Evolutionary conservation across 2,329 filamentous ascomycete genomes (phyloP).

Genomic region (Magnaporthales sp.): DNA sequence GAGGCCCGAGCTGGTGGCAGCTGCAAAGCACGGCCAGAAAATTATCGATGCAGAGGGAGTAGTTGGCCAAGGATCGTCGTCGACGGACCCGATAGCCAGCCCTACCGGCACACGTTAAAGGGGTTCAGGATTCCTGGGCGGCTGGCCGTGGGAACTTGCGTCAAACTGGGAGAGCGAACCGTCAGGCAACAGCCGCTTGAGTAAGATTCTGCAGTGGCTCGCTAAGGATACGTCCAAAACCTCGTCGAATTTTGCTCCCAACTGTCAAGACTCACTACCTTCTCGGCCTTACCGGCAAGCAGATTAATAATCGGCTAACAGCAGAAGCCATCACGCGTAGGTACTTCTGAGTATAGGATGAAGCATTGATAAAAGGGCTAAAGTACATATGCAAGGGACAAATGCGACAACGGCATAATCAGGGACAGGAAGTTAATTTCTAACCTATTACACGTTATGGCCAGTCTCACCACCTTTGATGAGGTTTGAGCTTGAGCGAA

Average conservation of each 20-base stretch:
- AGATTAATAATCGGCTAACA: not conserved
- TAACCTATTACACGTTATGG: not conserved
- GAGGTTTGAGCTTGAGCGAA: not conserved
- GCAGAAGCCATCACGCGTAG: not conserved
- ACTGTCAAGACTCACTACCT: not conserved
- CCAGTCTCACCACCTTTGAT: not conserved
- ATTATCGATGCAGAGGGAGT: not conserved
- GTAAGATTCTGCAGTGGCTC: not conserved
- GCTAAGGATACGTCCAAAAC: not conserved
- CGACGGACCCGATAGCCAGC: not conserved
- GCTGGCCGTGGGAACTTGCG: not conserved
- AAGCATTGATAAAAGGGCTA: too few species aligned
- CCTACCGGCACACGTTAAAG: not conserved
- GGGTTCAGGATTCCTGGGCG: not conserved
- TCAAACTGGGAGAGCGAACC: not conserved
- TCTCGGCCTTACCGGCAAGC: not conserved
- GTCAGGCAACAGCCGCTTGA: not conserved
- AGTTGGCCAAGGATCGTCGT: not conserved
- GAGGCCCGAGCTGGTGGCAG: constrained; percentile 10
- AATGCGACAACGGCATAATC: not conserved
- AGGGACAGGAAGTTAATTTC: not conserved
- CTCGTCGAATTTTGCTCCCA: not conserved
- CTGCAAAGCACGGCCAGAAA: not conserved
- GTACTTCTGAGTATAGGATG: too few species aligned
- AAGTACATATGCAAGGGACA: too few species aligned